Conservation (phyloP, 2,329 filamentous ascomycete species). For the Cordyceps pruinosa region DNA sequence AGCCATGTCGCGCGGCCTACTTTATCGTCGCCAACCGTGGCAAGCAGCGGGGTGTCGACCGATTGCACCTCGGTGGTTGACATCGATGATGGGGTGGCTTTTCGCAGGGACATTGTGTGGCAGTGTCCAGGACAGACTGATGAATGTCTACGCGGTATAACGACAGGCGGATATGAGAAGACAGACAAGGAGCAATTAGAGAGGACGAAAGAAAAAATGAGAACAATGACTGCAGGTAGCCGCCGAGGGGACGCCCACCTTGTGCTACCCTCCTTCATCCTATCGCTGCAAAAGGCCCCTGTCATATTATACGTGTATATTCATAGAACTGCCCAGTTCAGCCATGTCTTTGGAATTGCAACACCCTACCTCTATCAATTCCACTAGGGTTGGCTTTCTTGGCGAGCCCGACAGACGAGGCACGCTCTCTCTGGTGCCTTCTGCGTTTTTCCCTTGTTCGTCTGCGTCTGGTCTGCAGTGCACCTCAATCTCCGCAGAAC, state of each 20-base stretch:
- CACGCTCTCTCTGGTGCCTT: slow-evolving; percentile 24
- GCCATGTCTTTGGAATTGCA: neutral
- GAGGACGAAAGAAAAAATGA: neutral
- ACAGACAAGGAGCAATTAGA: neutral
- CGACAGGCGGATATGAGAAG: neutral
- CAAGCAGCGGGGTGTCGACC: neutral
- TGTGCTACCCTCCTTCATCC: no score
- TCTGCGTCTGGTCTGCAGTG: slow-evolving; percentile 29
- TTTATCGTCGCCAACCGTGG: neutral
- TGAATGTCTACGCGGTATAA: neutral
- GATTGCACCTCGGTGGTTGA: neutral
- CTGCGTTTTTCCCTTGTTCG: slow-evolving; percentile 26
- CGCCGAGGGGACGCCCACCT: neutral
- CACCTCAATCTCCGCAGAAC: slow-evolving; percentile 26
- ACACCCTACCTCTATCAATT: neutral
- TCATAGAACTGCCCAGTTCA: no score
- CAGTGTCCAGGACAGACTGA: neutral
- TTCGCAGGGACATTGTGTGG: neutral
- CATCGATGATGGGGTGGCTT: neutral
- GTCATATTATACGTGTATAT: no score
- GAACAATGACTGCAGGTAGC: neutral
- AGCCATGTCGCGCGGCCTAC: neutral
- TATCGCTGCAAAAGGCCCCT: no score
- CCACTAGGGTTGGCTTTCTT: neutral
- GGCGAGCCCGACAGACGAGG: slow-evolving; percentile 22